These are phyloP conservation scores for Austroboletus niveus DNA, from an alignment of 1,284 basidiomycete species.

Conservation along the genomic window DNA sequence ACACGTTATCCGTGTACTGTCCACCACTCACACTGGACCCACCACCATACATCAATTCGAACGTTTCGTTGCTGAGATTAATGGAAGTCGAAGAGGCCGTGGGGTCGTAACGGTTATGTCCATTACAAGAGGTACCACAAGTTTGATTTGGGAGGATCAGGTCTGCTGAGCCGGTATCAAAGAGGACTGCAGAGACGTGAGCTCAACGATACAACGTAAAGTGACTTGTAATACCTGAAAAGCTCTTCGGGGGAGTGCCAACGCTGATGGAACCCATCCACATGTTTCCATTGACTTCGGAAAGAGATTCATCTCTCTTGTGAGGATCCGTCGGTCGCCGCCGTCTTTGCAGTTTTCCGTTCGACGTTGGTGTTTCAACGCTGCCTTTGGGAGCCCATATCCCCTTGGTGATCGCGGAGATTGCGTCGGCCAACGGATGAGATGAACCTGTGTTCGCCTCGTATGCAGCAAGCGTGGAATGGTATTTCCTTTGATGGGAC, in stretches of 20 bases:
- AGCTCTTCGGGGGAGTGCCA: slow-evolving; percentile 39
- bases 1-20: slow-evolving; percentile 35
- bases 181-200: slow-evolving; percentile 35
- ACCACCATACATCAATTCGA: slow-evolving; percentile 29
- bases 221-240: slow-evolving; percentile 21
- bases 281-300: slow-evolving; percentile 31
- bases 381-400: neutral
- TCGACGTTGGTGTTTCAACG: neutral
- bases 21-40: slow-evolving; percentile 34
- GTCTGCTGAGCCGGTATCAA: slow-evolving; percentile 40
- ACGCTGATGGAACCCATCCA: slow-evolving; percentile 42
- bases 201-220: slow-evolving; percentile 4
- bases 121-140: slow-evolving; percentile 38
- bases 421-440: slow-evolving; percentile 32
- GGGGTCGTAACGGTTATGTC: slow-evolving; percentile 36
- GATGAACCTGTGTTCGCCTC: slow-evolving; percentile 38
- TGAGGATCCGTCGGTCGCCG: slow-evolving; percentile 5
- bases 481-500: slow-evolving; percentile 35
- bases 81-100: slow-evolving; percentile 30
- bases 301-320: slow-evolving; percentile 25
- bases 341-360: slow-evolving; percentile 7
- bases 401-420: slow-evolving; percentile 6
- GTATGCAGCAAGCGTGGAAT: slow-evolving; percentile 36
- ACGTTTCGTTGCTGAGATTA: slow-evolving; percentile 19
- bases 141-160: slow-evolving; percentile 38